phyloP scores from a whole-genome alignment of 768 basidiomycete genomes.

The Butyriboletus loyo region DNA sequence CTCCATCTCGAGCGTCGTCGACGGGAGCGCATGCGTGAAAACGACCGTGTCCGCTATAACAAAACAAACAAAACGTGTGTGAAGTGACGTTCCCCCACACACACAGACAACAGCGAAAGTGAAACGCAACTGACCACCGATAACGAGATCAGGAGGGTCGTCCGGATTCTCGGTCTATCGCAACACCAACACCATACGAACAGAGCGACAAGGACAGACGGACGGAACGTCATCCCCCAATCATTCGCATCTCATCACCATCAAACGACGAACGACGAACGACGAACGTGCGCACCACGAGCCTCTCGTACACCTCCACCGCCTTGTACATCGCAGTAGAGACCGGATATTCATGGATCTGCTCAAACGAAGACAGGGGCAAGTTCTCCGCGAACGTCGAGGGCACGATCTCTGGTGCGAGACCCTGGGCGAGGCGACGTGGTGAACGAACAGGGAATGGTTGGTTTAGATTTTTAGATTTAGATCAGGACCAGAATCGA shows the following conservation, averaged over 20 bases:
- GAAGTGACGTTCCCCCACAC: no score
- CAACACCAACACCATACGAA: no score
- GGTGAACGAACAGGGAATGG: no score
- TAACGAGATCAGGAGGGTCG: conserved; percentile 76
- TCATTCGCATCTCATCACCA: no score
- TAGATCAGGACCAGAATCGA: no score
- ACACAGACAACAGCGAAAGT: no score
- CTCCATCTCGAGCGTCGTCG: conserved; percentile 46
- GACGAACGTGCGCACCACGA: conserved; percentile 49
- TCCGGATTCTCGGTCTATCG: conserved; percentile 52
- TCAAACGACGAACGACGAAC: not conserved
- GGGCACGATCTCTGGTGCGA: conserved; percentile 67
- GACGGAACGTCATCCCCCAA: no score
- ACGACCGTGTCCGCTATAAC: conserved; percentile 89
- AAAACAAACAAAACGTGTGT: not conserved
- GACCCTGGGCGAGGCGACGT: conserved; percentile 49
- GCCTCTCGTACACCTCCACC: conserved; percentile 81
- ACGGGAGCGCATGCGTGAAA: conserved; percentile 68
- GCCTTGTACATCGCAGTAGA: conserved; percentile 78
- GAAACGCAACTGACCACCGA: conserved; percentile 49
- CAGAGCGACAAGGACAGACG: not conserved
- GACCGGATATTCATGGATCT: conserved; percentile 71
- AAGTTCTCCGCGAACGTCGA: conserved; percentile 83
- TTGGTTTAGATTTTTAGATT: no score
- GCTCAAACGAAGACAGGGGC: conserved; percentile 59